These are phyloP conservation scores for Phytophthora pinifolia DNA, from an alignment of 352 stramenopile species.

Conservation along the genomic window DNA sequence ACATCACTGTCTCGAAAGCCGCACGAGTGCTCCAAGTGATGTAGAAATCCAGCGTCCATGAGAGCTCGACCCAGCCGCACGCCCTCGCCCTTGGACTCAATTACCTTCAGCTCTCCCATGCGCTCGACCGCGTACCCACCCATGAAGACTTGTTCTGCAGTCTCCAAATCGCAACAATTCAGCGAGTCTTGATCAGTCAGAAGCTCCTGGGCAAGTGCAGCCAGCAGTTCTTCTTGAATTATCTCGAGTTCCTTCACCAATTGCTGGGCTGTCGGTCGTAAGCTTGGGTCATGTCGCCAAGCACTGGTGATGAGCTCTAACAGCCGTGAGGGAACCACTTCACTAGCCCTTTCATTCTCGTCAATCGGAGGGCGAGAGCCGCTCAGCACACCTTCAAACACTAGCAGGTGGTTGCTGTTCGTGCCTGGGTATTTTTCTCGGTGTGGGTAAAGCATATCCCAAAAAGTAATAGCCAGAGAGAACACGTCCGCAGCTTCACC, in stretches of 20 bases:
- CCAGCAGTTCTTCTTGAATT: constrained; percentile 55
- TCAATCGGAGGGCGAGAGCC: constrained; percentile 41
- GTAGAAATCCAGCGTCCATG: constrained; percentile 61
- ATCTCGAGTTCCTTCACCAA: constrained; percentile 45
- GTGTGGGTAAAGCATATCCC: constrained; percentile 64
- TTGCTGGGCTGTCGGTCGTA: constrained; percentile 39
- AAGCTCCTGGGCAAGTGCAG: constrained; percentile 41
- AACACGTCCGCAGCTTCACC: constrained; percentile 66
- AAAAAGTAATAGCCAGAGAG: constrained; percentile 67
- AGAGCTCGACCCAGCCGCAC: constrained; percentile 48
- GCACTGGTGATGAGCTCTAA: constrained; percentile 48
- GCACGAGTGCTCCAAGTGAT: constrained; percentile 39
- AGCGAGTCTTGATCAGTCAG: constrained; percentile 26
- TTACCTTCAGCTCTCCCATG: constrained; percentile 31
- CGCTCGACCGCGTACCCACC: constrained; percentile 27
- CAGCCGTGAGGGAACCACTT: constrained; percentile 33
- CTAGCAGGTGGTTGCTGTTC: constrained; percentile 40
- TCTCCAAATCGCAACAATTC: background rate
- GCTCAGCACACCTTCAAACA: constrained; percentile 48
- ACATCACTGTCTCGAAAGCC: constrained; percentile 24
- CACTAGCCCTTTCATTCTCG: constrained; percentile 1
- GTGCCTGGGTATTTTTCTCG: constrained; percentile 42
- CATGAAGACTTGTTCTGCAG: constrained; percentile 24
- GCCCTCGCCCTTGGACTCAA: constrained; percentile 28
- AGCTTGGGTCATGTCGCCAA: constrained; percentile 47